Percentiles rank a stretch among this genome's conserved stretches.
These are phyloP conservation scores for Suillus subluteus DNA, from an alignment of 768 basidiomycete genomes.

Conservation along the genomic window DNA sequence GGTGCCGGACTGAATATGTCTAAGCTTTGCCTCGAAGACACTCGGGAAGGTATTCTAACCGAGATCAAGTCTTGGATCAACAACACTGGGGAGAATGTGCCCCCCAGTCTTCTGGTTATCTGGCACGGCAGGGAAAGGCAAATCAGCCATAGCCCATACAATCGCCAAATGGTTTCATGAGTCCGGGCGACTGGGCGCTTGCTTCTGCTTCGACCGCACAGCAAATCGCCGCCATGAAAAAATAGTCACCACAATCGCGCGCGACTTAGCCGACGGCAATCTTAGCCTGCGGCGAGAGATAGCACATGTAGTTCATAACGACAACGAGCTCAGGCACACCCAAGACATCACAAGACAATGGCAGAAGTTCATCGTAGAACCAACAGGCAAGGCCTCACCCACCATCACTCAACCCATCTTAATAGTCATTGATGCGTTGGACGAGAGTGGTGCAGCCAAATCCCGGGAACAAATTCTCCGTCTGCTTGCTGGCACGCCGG, in stretches of 20 bases:
- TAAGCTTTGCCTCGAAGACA: conserved; percentile 22
- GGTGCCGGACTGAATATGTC: conserved; percentile 10
- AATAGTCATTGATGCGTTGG: conserved; percentile 41
- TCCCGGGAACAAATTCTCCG: conserved; percentile 25
- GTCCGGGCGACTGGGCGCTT: conserved; percentile 32
- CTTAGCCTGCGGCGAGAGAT: not conserved
- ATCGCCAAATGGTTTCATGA: conserved; percentile 29
- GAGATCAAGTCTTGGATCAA: conserved; percentile 30
- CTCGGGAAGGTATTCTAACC: conserved; percentile 26
- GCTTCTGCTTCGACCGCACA: conserved; percentile 35
- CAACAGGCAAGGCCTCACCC: conserved; percentile 18
- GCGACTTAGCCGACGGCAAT: conserved; percentile 29
- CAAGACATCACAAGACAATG: conserved; percentile 17
- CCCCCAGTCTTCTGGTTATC: conserved; percentile 33
- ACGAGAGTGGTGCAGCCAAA: conserved; percentile 34
- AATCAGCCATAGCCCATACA: conserved; percentile 41
- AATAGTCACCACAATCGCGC: conserved; percentile 38
- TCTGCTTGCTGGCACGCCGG: conserved; percentile 20
- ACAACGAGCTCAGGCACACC: conserved; percentile 4
- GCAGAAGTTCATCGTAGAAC: conserved; percentile 21
- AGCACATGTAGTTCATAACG: conserved; percentile 12
- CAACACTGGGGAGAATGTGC: conserved; percentile 4
- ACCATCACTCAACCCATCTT: conserved; percentile 20
- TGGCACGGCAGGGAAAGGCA: conserved; percentile 42
- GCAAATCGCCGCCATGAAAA: conserved; percentile 23